Evolutionary conservation across 306 rosid genomes (phyloP), one percentile per base, ranked within the genome.

Genomic region (Elaeagnus macrophylla): DNA sequence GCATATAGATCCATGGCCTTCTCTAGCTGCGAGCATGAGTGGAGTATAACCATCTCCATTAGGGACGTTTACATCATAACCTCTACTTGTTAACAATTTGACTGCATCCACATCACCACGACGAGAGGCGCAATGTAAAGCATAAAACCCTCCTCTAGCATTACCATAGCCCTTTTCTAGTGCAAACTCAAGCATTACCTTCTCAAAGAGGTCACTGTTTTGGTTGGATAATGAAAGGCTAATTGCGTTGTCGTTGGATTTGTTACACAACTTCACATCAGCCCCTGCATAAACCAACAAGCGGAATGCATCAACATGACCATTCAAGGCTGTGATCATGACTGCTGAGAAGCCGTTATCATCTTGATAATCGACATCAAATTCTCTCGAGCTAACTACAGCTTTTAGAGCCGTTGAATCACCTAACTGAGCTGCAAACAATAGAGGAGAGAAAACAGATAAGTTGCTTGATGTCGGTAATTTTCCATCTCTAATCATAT

Each of bases 11-110:
- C 74, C 72, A 10, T 57, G 72, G 56, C 75, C 51, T 56, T 49
- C 78, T 75, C 58, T 80, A 18, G 84, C 91, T 11, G 91, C 84
- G 70, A 83, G 36, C 91, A 83, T 83, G 61, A 83, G 43, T 18
- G 86, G 84, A 7, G 80, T 80, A 10, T 75, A 67, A 40, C 84
- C 82, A 16, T 72, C 59, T 12, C 43, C 64, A 63, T 83, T 76
- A 11, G 62, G 48, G 42, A 65, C 62, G 53, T 83, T 72, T 5
- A 77, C 77, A 59, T 80, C 77, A 17, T 38, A 67, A 38, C 76
- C 77, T 10, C 50, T 61, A 46, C 38, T 67, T 49, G 67, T 18
- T 61, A 79, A 37, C 19, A 58, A 59, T 43, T 51, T 45, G 32
- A 70, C 71, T 32, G 49, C 48, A 14, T 60, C 65, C 16, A 63